Evolutionary conservation across 345 rosid genomes (phyloP), one percentile per base, ranked within the genome.

Genomic region (Gossypium bickii): DNA sequence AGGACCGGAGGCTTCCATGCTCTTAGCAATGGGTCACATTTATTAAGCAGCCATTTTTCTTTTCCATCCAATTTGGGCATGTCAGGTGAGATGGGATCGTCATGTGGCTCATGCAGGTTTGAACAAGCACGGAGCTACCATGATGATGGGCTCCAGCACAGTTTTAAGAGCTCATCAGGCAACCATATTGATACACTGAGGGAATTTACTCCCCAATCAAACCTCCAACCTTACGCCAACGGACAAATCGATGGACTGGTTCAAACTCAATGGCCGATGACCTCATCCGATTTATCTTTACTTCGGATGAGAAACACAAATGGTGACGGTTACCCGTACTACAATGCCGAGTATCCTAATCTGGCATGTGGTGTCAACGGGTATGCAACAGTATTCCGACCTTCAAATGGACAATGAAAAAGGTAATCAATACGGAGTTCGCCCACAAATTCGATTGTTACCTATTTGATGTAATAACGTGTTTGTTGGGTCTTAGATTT

Each of bases 361-460:
- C 58, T 85, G 82, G 82, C 98, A 27, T 77, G 87, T 75, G 78
- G 88, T 27, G 83, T 85, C 78, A 92, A 86, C 71, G 85, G 95
- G 34, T 87, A 87, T 72, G 73, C 43, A 13, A 13, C 87, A 9
- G 87, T 82, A 71, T 90, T 80, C 84, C 85, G 89, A 79, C 93
- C 97, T 67, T 88, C 94, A n/a, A 87, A 86, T 45, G 91, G 97
- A 49, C 92, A 83, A 70, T 94, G 88, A 89, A 71, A 78, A 55
- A 74, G 60, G 45, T 15, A 11, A 24, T 18, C 66, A 3, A 44
- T 12, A 71, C 38, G 12, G 38, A 74, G 51, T 12, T 34, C 13
- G 20, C 84, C 76, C 43, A n/a, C 72, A 29, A 72, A 16, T 25
- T 51, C 38, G 66, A 43, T 72, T 72, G 80, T 74, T 48, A 9